Conservation (phyloP, 106 monocot genomes). For the Dendrobium huoshanense region DNA sequence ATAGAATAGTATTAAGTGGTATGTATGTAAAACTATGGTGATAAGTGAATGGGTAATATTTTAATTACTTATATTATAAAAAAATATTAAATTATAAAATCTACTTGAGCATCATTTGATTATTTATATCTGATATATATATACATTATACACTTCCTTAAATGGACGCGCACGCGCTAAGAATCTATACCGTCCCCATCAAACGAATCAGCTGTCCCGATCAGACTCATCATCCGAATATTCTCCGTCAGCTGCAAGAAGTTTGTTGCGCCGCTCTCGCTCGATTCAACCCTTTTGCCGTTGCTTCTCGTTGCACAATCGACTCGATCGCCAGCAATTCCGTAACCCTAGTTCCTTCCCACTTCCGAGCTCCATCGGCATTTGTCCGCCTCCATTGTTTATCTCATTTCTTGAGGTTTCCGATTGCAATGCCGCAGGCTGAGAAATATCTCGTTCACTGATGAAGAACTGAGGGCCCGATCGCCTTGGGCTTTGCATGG, state of each 20-base stretch:
- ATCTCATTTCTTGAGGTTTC: background rate
- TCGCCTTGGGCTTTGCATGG: constrained; percentile 18
- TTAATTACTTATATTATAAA: too few relatives aligned
- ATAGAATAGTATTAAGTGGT: too few relatives aligned
- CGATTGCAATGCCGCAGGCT: background rate
- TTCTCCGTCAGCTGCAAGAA: background rate
- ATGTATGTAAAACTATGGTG: too few relatives aligned
- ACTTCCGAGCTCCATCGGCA: background rate
- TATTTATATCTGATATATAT: too few relatives aligned
- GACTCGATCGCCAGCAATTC: background rate
- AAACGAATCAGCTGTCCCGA: background rate
- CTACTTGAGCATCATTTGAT: too few relatives aligned
- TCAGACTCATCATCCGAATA: background rate
- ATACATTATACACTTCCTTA: too few relatives aligned
- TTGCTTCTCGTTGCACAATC: background rate
- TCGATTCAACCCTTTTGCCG: background rate
- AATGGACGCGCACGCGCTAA: background rate
- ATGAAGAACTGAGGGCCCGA: background rate
- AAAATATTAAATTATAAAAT: too few relatives aligned
- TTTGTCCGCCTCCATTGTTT: background rate
- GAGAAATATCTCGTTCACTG: background rate
- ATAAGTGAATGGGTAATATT: too few relatives aligned
- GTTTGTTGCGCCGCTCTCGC: background rate
- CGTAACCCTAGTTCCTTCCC: background rate
- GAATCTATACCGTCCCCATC: background rate